phyloP scores from a whole-genome alignment of 2,329 filamentous ascomycete species.

The Fusarium buharicum region DNA sequence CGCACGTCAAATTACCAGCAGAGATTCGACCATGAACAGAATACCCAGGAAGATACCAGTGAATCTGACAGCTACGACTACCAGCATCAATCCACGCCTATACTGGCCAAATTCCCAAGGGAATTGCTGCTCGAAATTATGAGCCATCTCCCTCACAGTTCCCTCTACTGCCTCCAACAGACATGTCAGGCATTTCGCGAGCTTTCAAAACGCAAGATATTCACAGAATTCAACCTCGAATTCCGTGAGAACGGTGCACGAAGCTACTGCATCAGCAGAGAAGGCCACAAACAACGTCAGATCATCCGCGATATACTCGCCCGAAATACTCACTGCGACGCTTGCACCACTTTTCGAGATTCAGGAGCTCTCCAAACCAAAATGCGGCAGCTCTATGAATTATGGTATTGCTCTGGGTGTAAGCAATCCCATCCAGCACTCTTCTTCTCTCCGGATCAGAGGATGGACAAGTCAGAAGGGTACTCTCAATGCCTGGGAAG shows the following conservation, averaged over 20 bases:
- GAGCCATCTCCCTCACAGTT: conserved; percentile 5
- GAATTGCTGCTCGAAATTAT: conserved; percentile 18
- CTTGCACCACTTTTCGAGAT: neutral
- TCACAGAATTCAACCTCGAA: conserved; percentile 11
- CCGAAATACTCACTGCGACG: neutral
- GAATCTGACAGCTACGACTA: too few relatives aligned
- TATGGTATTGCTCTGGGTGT: conserved; percentile 3
- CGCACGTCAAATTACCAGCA: too few relatives aligned
- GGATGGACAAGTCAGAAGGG: neutral
- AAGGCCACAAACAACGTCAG: neutral
- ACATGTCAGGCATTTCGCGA: conserved; percentile 2
- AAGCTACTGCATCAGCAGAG: conserved; percentile 7
- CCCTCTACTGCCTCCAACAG: conserved; percentile 11
- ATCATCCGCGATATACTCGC: neutral
- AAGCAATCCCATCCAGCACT: neutral
- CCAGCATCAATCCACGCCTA: too few relatives aligned
- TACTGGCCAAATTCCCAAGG: neutral
- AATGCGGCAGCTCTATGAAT: conserved; percentile 14
- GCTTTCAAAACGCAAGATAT: neutral
- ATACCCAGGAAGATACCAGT: too few relatives aligned
- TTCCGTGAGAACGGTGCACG: neutral
- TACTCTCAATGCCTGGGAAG: conserved; percentile 8
- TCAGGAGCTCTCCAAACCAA: neutral
- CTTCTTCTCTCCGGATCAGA: conserved; percentile 12
- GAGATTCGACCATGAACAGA: too few relatives aligned